Base-by-base conservation (phyloP, 208 protist species). In the Acanthamoeba royreba region DNA sequence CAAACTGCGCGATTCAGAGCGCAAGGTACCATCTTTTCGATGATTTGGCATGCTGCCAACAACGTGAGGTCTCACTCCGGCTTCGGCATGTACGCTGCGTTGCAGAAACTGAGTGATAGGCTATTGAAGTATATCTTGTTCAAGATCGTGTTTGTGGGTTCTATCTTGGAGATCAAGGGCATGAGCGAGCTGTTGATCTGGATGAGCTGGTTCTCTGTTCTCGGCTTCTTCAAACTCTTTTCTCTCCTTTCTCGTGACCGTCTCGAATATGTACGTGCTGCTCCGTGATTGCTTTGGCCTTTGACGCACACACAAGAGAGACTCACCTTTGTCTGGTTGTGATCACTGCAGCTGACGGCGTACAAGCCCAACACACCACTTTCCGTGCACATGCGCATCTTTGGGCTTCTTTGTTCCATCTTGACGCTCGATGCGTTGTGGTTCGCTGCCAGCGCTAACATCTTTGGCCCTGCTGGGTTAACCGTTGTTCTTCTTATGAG, bases 111-210 rank as follows among this genome's bases (percentile, higher is more conserved):
- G 5, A 74, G 72, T 35, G 85, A 91, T 72, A 11, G 85, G 3
- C 38, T 91, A 33, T 35, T 91, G 8, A 91, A 91, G 49, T 91
- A 91, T 53, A 72, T 91, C 33, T 28, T 91, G 33, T 91, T 91
- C 85, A 91, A 91, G 85, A 91, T 91, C 25, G 85, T 91, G 28
- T 91, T 91, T 35, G 85, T 91, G 49, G 85, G 85, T 17, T 61
- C 85, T 53, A 91, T 91, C 85, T 49, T 91, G 49, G 85, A 91
- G 43, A 91, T 91, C 17, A 46, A 45, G 8, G 40, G 35, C 85
- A 7, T 91, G 53, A 61, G 13, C 33, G 85, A 45, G 49, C 52
- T 91, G 9, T 28, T 91, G 8, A 61, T 91, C 9, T 91, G 85
- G 85, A 43, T 38, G 49, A 53, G 31, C n/a, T 91, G 85, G 85